Evolutionary conservation across 768 basidiomycete species (phyloP), one percentile per base, ranked within the genome.

Genomic region (Thelephora ganbajun): DNA sequence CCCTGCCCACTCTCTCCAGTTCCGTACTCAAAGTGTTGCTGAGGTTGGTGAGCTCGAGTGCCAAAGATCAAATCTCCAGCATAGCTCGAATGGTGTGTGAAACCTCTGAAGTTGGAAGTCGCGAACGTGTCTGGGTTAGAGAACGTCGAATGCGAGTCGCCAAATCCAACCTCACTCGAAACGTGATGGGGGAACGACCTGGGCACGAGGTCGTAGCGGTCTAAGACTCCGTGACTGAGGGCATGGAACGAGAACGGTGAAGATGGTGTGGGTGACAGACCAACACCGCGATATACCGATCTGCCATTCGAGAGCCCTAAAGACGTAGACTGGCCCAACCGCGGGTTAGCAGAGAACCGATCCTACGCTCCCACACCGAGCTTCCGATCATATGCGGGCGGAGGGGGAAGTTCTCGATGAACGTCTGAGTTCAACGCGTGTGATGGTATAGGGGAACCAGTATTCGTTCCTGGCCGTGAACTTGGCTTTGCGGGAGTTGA

Each of bases 61-160:
- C 84, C 83, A 55, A 87, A 88, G 54, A 89, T 88, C 54, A 89
- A 72, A 62, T 89, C 86, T 11, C 86, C 86, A 26, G 86, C 86
- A 58, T 83, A 82, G 59, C 69, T 79, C 35, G 86, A 89, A 59
- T 89, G 86, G 54, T 88, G 82, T 12, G 83, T 84, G 66, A 84
- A 86, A 2, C 83, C 84, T 48, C 81, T 68, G 62, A 79, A 80
- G 16, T 74, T 74, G 55, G 65, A 70, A 7, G 67, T 58, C 12
- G 69, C 62, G 54, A 70, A 72, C 65, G 71, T 59, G 49, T 71
- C 71, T 39, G 77, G 80, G 57, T 83, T 80, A 4, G 80, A 83
- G 61, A 83, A 83, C n/a, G 80, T 72, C 39, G 77, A 78, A 57
- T 81, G 77, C 7, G 72, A 66, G 48, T 82, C 79, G 4, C 72